Percentiles rank a stretch among this genome's conserved stretches.
These are phyloP conservation scores for Pinus albicaulis DNA, from an alignment of 75 land plant species.

Conservation along the genomic window DNA sequence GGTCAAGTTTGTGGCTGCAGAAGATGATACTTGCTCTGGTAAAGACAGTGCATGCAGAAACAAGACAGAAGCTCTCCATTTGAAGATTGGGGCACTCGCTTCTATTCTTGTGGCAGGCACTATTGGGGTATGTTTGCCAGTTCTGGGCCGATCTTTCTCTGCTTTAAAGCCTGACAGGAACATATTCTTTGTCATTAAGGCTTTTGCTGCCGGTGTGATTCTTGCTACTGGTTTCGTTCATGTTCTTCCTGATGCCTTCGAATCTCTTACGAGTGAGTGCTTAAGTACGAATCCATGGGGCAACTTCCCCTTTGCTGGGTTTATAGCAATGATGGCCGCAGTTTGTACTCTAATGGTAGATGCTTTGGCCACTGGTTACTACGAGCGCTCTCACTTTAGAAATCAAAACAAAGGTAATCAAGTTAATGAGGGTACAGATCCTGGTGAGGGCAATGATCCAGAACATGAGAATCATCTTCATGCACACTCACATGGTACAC, in stretches of 20 bases:
- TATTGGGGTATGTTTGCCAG: slow-evolving; percentile 43
- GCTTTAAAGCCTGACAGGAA: slow-evolving; percentile 24
- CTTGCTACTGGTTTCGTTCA: slow-evolving; percentile 62
- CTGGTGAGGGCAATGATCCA: too few species aligned
- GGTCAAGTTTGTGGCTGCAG: too few species aligned
- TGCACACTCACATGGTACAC: neutral
- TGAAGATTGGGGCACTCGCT: slow-evolving; percentile 29
- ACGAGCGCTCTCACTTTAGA: slow-evolving; percentile 1
- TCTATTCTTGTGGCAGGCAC: slow-evolving; percentile 36
- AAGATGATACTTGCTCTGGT: too few species aligned
- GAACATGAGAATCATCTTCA: too few species aligned
- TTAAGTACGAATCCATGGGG: slow-evolving; percentile 32
- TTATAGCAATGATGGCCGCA: slow-evolving; percentile 61
- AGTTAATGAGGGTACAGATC: too few species aligned
- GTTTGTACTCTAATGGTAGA: slow-evolving; percentile 55
- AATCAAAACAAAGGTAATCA: too few species aligned
- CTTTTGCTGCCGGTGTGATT: slow-evolving; percentile 67
- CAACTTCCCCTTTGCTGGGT: slow-evolving; percentile 58
- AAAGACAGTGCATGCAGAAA: slow-evolving; percentile 1
- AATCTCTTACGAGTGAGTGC: slow-evolving; percentile 28
- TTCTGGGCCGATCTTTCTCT: slow-evolving; percentile 18
- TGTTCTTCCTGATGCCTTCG: slow-evolving; percentile 52
- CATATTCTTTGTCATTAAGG: slow-evolving; percentile 43
- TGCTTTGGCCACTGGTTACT: slow-evolving; percentile 37
- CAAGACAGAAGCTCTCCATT: slow-evolving; percentile 18